Evolutionary conservation across 1,284 basidiomycete genomes (phyloP), one percentile per base, ranked within the genome.

Genomic region (Fomes fomentarius): DNA sequence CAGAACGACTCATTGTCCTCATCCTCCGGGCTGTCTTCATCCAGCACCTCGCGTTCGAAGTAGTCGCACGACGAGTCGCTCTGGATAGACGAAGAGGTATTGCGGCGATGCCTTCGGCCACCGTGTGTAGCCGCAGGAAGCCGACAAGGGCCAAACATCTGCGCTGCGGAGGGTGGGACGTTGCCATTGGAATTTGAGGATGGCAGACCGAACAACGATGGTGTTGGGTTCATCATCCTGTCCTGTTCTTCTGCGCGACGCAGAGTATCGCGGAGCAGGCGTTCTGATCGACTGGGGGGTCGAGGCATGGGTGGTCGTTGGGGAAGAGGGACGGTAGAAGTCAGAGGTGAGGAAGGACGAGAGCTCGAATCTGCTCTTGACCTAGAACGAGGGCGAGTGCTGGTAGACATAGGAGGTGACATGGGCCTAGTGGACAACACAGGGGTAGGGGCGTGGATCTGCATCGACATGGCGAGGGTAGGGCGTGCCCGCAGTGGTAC

Each of bases 211-310:
- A 54, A 64, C 47, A 58, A 54, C 39, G 51, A 58, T 35, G 60
- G 58, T 31, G 56, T 46, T 37, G 60, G 61, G 47, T 51, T 58
- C 44, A 56, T 44, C 46, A 66, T 43, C 47, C 71, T 63, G 21
- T 71, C 71, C 30, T 69, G 69, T 44, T 72, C 73, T 48, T 80
- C 76, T 57, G 82, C 83, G 47, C 75, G 76, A 52, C 80, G 72
- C 35, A 87, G 77, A 1, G 85, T 78, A 50, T 83, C 77, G 47
- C 84, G 74, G 34, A 86, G 75, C 33, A 86, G 76, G 17, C 77
- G 76, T 62, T 85, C 81, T 17, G 82, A 83, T 48, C 81, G 76
- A 35, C 69, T 70, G 4, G 73, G 63, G 11, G 71, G 70, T 33
- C 71, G 68, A 25, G 65, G 41, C 63, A 69, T 70, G 5, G 66